A percentile compares a stretch with the other conserved stretches of the same genome.
Evolutionary conservation across 192 early-diverging fungal genomes (phyloP).

Genomic region (Powellomyces hirtus): DNA sequence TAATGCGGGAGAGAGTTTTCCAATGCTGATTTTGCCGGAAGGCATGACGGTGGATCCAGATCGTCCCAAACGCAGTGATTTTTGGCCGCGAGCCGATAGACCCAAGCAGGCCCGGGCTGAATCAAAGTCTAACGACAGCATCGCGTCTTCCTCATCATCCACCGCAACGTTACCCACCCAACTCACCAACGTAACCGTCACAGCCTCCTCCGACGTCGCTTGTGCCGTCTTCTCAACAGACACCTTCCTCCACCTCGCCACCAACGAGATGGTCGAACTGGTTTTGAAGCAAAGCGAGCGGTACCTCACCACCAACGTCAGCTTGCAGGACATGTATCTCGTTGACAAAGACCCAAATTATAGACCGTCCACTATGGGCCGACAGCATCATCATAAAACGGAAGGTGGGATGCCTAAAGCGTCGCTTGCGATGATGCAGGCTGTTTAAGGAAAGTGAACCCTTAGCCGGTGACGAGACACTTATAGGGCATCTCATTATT

Average conservation of each 20-base stretch:
- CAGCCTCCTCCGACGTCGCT: slow-evolving; percentile 1
- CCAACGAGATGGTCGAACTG: slow-evolving; percentile 22
- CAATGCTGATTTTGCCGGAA: slow-evolving; percentile 1
- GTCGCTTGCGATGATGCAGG: too few relatives aligned
- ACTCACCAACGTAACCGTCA: not conserved
- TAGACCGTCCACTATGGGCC: too few relatives aligned
- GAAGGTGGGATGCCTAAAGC: too few relatives aligned
- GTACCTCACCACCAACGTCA: not conserved
- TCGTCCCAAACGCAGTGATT: not conserved
- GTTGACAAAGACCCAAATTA: not conserved
- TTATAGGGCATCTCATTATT: too few relatives aligned
- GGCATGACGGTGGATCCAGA: not conserved
- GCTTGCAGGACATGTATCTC: not conserved
- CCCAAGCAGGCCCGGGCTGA: not conserved
- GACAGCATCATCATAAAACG: not conserved
- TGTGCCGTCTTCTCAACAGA: not conserved
- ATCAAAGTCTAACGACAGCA: not conserved
- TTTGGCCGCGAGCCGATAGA: slow-evolving; percentile 21
- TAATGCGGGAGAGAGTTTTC: slow-evolving; percentile 6
- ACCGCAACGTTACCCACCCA: not conserved
- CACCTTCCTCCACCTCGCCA: slow-evolving; percentile 16
- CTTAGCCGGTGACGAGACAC: too few relatives aligned
- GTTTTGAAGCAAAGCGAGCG: not conserved
- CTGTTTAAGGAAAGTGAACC: too few relatives aligned
- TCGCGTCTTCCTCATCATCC: not conserved